A percentile compares a stretch with the other conserved stretches of the same genome.
These are phyloP conservation scores for Huiozyma naganishii DNA, from an alignment of 805 yeast species.

Conservation along the genomic window DNA sequence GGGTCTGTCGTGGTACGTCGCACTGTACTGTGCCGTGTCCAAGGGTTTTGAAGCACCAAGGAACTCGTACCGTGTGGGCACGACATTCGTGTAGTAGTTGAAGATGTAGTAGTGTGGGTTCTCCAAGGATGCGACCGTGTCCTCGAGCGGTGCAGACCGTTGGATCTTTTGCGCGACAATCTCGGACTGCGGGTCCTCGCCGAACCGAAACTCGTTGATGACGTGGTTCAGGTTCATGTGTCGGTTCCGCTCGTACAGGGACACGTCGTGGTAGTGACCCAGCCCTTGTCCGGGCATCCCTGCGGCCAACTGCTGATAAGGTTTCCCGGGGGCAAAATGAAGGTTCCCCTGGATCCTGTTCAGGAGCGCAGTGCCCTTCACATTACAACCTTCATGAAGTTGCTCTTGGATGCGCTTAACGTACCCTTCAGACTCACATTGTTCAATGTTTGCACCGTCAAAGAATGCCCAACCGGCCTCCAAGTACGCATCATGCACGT, in stretches of 20 bases:
- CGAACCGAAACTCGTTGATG: constrained; percentile 77
- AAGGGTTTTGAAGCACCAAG: constrained; percentile 32
- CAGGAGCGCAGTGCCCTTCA: constrained; percentile 67
- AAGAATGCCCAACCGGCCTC: constrained; percentile 75
- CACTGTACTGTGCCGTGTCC: constrained; percentile 86
- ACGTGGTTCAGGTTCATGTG: constrained; percentile 67
- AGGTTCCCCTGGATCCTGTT: constrained; percentile 83
- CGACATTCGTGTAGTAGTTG: constrained; percentile 80
- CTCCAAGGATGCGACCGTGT: constrained; percentile 24
- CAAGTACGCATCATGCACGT: constrained; percentile 72
- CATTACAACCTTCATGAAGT: constrained; percentile 77
- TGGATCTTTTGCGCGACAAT: neutral
- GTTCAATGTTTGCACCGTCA: constrained; percentile 80
- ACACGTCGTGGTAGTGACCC: constrained; percentile 75
- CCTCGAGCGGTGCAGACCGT: constrained; percentile 62
- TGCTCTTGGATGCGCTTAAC: constrained; percentile 49
- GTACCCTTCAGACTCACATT: constrained; percentile 85
- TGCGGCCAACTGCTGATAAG: constrained; percentile 34
- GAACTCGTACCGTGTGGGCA: constrained; percentile 75
- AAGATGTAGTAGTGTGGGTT: constrained; percentile 45
- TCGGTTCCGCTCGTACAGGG: constrained; percentile 50
- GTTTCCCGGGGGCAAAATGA: constrained; percentile 93
- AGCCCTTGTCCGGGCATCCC: constrained; percentile 16
- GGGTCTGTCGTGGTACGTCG: constrained; percentile 81
- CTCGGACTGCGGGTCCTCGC: constrained; percentile 25